Percentiles rank a stretch among this genome's conserved stretches.
Conservation (phyloP, 305 asterid genomes). For the Fraxinus floribunda region DNA sequence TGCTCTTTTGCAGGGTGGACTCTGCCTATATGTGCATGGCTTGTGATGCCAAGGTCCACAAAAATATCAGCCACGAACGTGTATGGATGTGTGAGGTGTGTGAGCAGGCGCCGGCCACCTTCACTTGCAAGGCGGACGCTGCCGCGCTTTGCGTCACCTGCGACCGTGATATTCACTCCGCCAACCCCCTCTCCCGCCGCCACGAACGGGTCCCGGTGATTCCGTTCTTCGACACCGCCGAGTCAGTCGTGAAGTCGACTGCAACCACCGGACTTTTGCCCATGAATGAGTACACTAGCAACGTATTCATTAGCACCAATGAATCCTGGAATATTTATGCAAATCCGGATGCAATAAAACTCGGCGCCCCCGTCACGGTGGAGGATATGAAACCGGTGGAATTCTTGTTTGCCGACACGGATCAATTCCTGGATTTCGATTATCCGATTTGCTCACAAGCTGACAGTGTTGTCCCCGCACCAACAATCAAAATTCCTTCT, state of each 20-base stretch:
- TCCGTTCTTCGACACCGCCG: slow-evolving; percentile 44
- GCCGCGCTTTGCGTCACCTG: slow-evolving; percentile 52
- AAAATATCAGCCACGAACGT: slow-evolving; percentile 40
- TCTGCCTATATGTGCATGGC: slow-evolving; percentile 46
- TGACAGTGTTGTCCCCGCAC: slow-evolving; percentile 61
- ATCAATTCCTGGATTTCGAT: slow-evolving; percentile 48
- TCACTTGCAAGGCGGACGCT: slow-evolving; percentile 53
- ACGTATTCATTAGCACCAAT: slow-evolving; percentile 4
- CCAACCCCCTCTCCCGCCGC: slow-evolving; percentile 46
- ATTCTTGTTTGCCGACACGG: slow-evolving; percentile 47
- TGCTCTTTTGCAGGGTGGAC: slow-evolving; percentile 50
- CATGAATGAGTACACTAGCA: neutral
- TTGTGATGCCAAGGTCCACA: slow-evolving; percentile 49
- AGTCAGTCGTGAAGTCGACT: slow-evolving; percentile 37
- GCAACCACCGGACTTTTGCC: slow-evolving; percentile 23
- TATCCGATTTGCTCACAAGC: slow-evolving; percentile 36
- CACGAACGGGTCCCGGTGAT: slow-evolving; percentile 48
- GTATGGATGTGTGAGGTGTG: slow-evolving; percentile 57
- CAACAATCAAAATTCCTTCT: slow-evolving; percentile 35
- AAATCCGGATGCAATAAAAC: slow-evolving; percentile 28
- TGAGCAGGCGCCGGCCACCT: slow-evolving; percentile 49
- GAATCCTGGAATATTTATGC: slow-evolving; percentile 21
- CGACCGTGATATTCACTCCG: slow-evolving; percentile 54
- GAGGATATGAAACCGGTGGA: slow-evolving; percentile 46
- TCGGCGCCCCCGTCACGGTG: slow-evolving; percentile 8